phyloP scores from a whole-genome alignment of 1,284 basidiomycete genomes.

The Ceratobasidium sp. region DNA sequence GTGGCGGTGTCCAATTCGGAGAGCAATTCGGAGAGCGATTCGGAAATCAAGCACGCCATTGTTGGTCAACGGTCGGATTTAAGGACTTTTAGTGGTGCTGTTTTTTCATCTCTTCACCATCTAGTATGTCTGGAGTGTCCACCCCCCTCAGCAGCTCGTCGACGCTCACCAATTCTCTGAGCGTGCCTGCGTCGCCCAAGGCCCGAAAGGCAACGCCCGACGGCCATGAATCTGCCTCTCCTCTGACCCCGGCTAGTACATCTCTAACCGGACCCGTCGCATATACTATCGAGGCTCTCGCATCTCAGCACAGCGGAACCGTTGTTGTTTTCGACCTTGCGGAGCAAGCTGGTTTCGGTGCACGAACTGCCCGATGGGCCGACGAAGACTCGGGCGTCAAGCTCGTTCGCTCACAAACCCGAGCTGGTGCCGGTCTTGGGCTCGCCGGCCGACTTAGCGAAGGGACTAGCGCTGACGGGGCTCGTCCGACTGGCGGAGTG shows the following conservation, averaged over 20 bases:
- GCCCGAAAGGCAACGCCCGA: background rate
- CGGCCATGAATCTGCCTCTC: conserved; percentile 7
- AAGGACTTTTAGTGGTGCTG: background rate
- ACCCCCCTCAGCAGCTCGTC: conserved; percentile 33
- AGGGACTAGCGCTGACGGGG: conserved; percentile 74
- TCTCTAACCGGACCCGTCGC: conserved; percentile 10
- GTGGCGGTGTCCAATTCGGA: conserved; percentile 19
- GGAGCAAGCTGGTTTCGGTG: conserved; percentile 77
- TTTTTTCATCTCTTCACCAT: background rate
- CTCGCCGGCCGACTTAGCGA: conserved; percentile 79
- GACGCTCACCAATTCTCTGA: conserved; percentile 15
- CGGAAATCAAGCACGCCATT: conserved; percentile 34
- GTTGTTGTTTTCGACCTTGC: conserved; percentile 84
- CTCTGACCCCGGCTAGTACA: conserved; percentile 7
- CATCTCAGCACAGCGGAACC: conserved; percentile 67
- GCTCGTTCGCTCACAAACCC: conserved; percentile 79
- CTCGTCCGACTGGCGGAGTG: conserved; percentile 54
- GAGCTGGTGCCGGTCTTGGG: conserved; percentile 83
- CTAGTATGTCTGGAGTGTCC: conserved; percentile 17
- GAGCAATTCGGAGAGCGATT: background rate
- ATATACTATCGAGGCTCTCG: conserved; percentile 65
- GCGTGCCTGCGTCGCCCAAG: conserved; percentile 23
- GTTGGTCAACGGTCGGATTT: background rate
- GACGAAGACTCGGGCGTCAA: conserved; percentile 51
- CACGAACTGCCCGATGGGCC: conserved; percentile 66